Evolutionary conservation across 2,329 filamentous ascomycete genomes (phyloP).

Genomic region (Arthrobotrys entomopaga): DNA sequence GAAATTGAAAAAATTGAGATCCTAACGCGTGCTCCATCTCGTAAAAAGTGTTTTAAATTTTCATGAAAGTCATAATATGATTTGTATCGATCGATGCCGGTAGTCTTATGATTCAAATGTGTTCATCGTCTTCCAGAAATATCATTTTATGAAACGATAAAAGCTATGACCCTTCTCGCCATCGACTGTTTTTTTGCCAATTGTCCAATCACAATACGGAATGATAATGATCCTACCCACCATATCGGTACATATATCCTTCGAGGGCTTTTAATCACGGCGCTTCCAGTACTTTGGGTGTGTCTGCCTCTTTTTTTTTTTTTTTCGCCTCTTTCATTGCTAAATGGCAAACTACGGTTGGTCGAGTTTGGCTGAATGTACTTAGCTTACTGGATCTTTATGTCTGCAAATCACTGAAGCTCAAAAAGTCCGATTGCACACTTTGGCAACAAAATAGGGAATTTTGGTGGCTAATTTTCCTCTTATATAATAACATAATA

Average conservation of each 20-base stretch:
- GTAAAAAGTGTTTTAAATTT: constrained; percentile 7
- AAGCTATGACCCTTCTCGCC: constrained; percentile 37
- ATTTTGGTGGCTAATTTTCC: no score
- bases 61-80: no score
- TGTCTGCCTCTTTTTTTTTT: constrained; percentile 20
- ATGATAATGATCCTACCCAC: constrained; percentile 53
- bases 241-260: constrained; percentile 48
- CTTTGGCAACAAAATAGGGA: no score
- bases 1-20: not conserved
- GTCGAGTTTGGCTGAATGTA: constrained; percentile 52
- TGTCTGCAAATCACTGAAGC: no score
- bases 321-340: constrained; percentile 33
- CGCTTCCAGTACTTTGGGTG: constrained; percentile 52
- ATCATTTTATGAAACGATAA: constrained; percentile 8
- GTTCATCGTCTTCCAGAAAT: not conserved
- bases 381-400: constrained; percentile 3
- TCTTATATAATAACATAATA: no score
- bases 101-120: constrained; percentile 35
- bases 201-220: constrained; percentile 47
- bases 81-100: no score
- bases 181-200: constrained; percentile 25
- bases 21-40: not conserved
- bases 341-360: no score
- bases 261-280: constrained; percentile 42
- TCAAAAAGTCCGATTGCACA: no score